Conservation (phyloP, 192 early-diverging fungal genomes). For the Entomortierella parvispora region DNA sequence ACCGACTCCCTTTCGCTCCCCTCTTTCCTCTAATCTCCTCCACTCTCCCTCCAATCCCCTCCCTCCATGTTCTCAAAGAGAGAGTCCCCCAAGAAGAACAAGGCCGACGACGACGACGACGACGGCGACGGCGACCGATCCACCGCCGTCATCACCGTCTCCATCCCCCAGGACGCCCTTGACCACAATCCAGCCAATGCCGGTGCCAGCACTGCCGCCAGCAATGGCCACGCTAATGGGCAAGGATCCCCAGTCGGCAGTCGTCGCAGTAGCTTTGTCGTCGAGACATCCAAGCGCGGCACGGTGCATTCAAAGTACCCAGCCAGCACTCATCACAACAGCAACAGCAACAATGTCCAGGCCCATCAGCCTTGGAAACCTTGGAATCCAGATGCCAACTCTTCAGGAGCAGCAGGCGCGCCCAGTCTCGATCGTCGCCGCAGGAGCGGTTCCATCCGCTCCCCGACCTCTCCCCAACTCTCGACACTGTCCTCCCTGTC, state of each 20-base stretch:
- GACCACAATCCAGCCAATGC: neutral
- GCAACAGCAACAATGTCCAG: neutral
- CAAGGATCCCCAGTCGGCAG: neutral
- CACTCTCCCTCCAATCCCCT: no score
- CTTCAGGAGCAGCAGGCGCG: neutral
- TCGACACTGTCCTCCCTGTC: slow-evolving; percentile 7
- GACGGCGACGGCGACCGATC: slow-evolving; percentile 13
- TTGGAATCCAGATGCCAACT: slow-evolving; percentile 4
- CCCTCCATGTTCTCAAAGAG: neutral
- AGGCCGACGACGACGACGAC: slow-evolving; percentile 6
- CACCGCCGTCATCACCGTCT: slow-evolving; percentile 38
- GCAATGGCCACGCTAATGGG: neutral
- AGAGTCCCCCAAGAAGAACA: neutral
- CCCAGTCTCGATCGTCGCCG: no score
- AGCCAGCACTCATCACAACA: neutral
- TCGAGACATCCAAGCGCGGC: neutral
- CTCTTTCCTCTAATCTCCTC: neutral
- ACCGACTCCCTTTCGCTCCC: neutral
- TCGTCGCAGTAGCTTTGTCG: slow-evolving; percentile 9
- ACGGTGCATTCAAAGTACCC: neutral
- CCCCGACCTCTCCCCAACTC: neutral
- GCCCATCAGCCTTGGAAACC: slow-evolving; percentile 23
- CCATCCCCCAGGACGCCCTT: slow-evolving; percentile 29
- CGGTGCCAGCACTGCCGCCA: neutral
- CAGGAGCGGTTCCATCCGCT: neutral